These are phyloP conservation scores for Yamadazyma kitorensis DNA, from an alignment of 805 yeast species.

Conservation along the genomic window DNA sequence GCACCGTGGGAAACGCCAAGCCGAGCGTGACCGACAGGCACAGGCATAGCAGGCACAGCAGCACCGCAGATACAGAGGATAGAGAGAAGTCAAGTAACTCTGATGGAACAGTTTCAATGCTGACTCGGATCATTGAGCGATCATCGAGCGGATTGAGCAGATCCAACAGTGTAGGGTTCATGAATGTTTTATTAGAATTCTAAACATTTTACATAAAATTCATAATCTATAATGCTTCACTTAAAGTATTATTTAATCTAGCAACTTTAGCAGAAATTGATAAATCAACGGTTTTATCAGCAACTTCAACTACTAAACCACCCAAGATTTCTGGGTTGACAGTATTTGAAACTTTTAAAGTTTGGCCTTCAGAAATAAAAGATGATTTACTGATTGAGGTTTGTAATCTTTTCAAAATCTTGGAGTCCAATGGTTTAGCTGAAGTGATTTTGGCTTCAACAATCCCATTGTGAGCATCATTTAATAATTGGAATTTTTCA, in stretches of 20 bases:
- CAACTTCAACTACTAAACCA: slow-evolving; percentile 93
- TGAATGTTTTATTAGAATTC: too few relatives aligned
- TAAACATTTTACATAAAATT: not conserved
- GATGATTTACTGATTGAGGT: slow-evolving; percentile 72
- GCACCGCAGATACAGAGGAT: too few relatives aligned
- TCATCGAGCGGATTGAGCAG: too few relatives aligned
- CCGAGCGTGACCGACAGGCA: not conserved
- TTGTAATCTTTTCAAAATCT: slow-evolving; percentile 73
- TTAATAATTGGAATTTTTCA: slow-evolving; percentile 69
- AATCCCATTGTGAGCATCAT: slow-evolving; percentile 87
- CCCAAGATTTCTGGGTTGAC: slow-evolving; percentile 92
- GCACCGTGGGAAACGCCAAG: not conserved
- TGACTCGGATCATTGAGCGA: too few relatives aligned
- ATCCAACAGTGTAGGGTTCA: too few relatives aligned
- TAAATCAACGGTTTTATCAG: slow-evolving; percentile 94
- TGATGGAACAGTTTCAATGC: too few relatives aligned
- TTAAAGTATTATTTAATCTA: slow-evolving; percentile 83
- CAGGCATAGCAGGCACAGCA: too few relatives aligned
- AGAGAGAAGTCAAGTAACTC: too few relatives aligned
- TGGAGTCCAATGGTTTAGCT: slow-evolving; percentile 78
- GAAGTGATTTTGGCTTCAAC: slow-evolving; percentile 93
- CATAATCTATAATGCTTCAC: slow-evolving; percentile 79
- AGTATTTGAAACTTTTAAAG: slow-evolving; percentile 77
- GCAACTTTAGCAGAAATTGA: slow-evolving; percentile 80
- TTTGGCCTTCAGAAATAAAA: slow-evolving; percentile 82